Evolutionary conservation across 345 rosid genomes (phyloP), one percentile per base, ranked within the genome.

Genomic region (Excoecaria agallocha): DNA sequence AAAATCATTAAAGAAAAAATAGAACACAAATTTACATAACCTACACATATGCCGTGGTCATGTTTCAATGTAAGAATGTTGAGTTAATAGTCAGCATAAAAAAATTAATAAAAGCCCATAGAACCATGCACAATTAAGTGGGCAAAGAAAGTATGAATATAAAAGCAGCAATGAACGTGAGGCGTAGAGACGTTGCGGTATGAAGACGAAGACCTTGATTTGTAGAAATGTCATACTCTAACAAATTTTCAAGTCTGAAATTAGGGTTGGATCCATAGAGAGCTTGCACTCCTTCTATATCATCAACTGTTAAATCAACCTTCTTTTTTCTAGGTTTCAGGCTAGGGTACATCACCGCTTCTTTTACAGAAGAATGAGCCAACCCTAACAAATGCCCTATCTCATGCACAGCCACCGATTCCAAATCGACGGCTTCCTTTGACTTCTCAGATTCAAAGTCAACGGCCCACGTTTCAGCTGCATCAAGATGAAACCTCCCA

Each of bases 261-360:
- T 90, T 88, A 69, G 91, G 94, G 78, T 92, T 94, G 2, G 93
- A 85, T 69, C 97, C 98, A 55, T 89, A 89, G 8, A 94, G 78
- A 74, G 92, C 87, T 78, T 91, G 98, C 15, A 88, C 86, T 51
- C 96, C 97, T 62, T 79, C 79, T 24, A 94, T 73, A 12, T 91
- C 96, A 64, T 94, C 97, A 2, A 85, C 22, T 13, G 80, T 82
- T 72, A 91, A 80, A 37, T 87, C 86, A 46, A 86, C 78, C 67
- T 87, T 94, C 74, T 78, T 89, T 59, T 83, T 80, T 71, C 94
- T 84, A 0, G 98, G 94, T 58, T 85, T 92, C 84, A 92, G 76
- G n/a, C 91, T 92, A 3, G 98, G 97, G 58, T 88, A 92, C 96
- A 94, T 92, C 6, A 93, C 96, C 1, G 98, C 96, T 6, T 81